These are phyloP conservation scores for Ascochyta rabiei DNA, from an alignment of 2,329 filamentous ascomycete genomes.

Conservation along the genomic window DNA sequence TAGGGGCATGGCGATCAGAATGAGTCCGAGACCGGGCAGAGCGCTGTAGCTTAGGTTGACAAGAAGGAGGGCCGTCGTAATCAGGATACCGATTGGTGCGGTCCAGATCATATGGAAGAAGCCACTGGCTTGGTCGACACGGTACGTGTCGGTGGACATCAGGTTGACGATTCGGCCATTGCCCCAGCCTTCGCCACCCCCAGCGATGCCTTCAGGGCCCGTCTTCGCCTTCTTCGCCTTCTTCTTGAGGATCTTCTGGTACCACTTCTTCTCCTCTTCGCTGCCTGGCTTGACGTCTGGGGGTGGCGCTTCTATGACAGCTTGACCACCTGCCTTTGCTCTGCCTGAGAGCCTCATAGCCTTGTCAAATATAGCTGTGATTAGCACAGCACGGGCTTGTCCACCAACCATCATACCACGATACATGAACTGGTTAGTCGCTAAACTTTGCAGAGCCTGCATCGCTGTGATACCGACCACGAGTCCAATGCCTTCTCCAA, in stretches of 20 bases:
- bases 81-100: conserved; percentile 75
- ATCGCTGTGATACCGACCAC: conserved; percentile 84
- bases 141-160: conserved; percentile 95
- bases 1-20: conserved; percentile 78
- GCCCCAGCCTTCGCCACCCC: conserved; percentile 82
- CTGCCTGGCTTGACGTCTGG: conserved; percentile 55
- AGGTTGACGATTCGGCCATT: conserved; percentile 91
- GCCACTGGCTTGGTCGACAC: conserved; percentile 84
- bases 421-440: conserved; percentile 90
- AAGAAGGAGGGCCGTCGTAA: conserved; percentile 80
- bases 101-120: conserved; percentile 94
- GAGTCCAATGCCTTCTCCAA: conserved; percentile 79
- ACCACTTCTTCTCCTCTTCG: conserved; percentile 58
- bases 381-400: conserved; percentile 79
- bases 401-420: conserved; percentile 91
- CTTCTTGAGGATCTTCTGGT: conserved; percentile 54
- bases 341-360: conserved; percentile 86
- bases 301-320: conserved; percentile 48
- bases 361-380: conserved; percentile 89
- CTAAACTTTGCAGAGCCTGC: conserved; percentile 81
- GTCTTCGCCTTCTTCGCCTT: conserved; percentile 51
- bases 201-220: conserved; percentile 59
- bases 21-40: conserved; percentile 82
- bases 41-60: conserved; percentile 91
- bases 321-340: conserved; percentile 80